Conservation (phyloP, 345 rosid genomes). For the Pistacia atlantica region DNA sequence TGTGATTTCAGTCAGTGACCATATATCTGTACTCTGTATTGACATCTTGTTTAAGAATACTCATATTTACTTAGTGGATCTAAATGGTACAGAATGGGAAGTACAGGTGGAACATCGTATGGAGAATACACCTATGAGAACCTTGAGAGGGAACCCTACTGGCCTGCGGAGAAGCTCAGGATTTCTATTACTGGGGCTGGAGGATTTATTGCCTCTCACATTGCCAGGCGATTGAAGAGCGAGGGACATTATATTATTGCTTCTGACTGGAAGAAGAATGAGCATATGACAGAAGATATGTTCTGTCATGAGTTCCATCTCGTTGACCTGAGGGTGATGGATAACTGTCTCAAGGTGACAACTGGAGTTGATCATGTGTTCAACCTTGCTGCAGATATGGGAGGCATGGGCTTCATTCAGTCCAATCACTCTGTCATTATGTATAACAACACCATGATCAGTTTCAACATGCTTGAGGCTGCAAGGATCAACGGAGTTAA, state of each 20-base stretch:
- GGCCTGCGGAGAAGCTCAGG: slow-evolving; percentile 80
- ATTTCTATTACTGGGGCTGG: slow-evolving; percentile 88
- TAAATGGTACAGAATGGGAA: slow-evolving; percentile 38
- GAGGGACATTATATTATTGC: slow-evolving; percentile 95
- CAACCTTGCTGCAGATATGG: slow-evolving; percentile 98
- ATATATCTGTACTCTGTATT: not conserved
- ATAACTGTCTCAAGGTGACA: slow-evolving; percentile 81
- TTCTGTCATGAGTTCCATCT: slow-evolving; percentile 95
- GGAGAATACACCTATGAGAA: slow-evolving; percentile 80
- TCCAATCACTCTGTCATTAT: slow-evolving; percentile 94
- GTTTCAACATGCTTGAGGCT: slow-evolving; percentile 97
- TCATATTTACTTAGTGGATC: not conserved
- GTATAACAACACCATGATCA: slow-evolving; percentile 97
- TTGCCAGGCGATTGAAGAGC: slow-evolving; percentile 84
- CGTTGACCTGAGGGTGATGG: slow-evolving; percentile 94
- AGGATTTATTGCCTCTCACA: slow-evolving; percentile 94
- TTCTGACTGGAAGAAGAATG: slow-evolving; percentile 99
- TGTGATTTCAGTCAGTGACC: not conserved
- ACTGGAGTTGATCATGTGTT: slow-evolving; percentile 75
- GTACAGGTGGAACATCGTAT: slow-evolving; percentile 49
- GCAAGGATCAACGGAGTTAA: slow-evolving; percentile 80
- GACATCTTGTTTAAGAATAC: not conserved
- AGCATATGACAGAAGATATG: slow-evolving; percentile 97
- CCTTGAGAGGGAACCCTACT: slow-evolving; percentile 84
- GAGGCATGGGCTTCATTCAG: slow-evolving; percentile 98